A percentile compares a stretch with the other conserved stretches of the same genome.
These are phyloP conservation scores for Ceratocystis harringtonii DNA, from an alignment of 2,329 filamentous ascomycete genomes.

Conservation along the genomic window DNA sequence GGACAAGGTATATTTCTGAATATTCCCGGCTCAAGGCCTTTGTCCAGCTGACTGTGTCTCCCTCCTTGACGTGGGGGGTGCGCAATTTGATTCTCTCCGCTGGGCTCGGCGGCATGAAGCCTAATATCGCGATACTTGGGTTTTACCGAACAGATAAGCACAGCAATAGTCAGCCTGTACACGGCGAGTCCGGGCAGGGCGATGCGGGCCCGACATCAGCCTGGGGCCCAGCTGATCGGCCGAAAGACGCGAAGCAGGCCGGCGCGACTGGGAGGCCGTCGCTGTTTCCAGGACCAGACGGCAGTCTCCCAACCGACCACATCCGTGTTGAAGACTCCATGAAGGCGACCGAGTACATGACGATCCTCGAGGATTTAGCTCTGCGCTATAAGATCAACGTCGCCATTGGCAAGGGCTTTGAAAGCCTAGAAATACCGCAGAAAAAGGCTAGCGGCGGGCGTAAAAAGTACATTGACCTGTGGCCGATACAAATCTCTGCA, in stretches of 20 bases:
- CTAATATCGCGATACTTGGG: constrained; percentile 70
- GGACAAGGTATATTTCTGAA: constrained; percentile 72
- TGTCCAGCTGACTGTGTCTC: constrained; percentile 72
- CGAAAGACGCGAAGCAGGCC: too few relatives aligned
- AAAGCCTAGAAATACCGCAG: constrained; percentile 55
- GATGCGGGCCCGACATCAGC: not conserved
- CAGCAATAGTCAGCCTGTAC: not conserved
- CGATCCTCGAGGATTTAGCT: constrained; percentile 67
- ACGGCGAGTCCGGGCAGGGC: not conserved
- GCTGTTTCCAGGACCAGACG: constrained; percentile 25
- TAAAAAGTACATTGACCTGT: constrained; percentile 74
- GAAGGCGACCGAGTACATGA: constrained; percentile 59
- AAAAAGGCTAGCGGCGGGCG: constrained; percentile 33
- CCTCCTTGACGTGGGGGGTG: constrained; percentile 69
- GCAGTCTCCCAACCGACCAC: constrained; percentile 50
- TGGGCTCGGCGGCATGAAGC: constrained; percentile 73
- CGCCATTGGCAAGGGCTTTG: constrained; percentile 69
- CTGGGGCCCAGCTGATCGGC: not conserved
- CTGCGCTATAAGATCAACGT: constrained; percentile 69
- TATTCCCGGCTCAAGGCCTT: constrained; percentile 79
- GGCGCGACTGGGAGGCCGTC: too few relatives aligned
- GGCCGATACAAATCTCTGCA: constrained; percentile 89
- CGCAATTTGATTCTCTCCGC: constrained; percentile 70
- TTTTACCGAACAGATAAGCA: constrained; percentile 71
- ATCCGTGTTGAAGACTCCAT: constrained; percentile 55